Evolutionary conservation across 371 early-diverging fungal genomes (phyloP), one percentile per base, ranked within the genome.

Genomic region (Hamiltosporidium tvaerminnensis): DNA sequence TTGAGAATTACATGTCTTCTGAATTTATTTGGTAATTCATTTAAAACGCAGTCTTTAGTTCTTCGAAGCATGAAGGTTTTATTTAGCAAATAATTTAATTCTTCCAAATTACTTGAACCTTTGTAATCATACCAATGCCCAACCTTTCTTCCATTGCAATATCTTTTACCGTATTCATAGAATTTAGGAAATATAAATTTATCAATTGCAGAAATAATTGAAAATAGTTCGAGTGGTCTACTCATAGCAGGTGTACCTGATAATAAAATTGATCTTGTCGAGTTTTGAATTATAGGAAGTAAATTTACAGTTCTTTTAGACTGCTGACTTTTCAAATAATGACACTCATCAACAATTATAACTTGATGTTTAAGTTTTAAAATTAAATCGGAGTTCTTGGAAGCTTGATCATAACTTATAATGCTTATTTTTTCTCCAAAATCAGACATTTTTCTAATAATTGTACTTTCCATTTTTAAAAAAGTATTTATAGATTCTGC

Each of bases 211-310:
- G 56, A 60, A 16, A 85, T 64, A 53, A 81, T 81, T 5, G 83
- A 65, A 63, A 67, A 85, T 3, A 86, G 68, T 57, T 85, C 85
- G 0, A 79, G 48, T 1, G 86, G 84, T 50, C 82, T 73, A 34
- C 81, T 80, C 10, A 82, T 67, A 1, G 81, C 80, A 5, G 85
- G 83, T 16, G 83, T 83, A 2, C 84, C 85, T 50, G 73, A 75
- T n/a, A 72, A 44, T 32, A 76, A 50, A 4, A 86, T 62, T 0
- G 75, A 77, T 4, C 78, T 57, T 2, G 64, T 53, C 2, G 79
- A 55, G 1, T 69, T 64, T 64, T 80, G 63, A 9, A 84, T 41
- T 16, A 85, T 32, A 10, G 83, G 83, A 16, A 76, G 33, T 31
- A 83, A 62, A 41, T 39, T 63, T 48, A 71, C 72, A 9, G 81